Evolutionary conservation across 768 basidiomycete genomes (phyloP).

Genomic region (Suillus brevipes): DNA sequence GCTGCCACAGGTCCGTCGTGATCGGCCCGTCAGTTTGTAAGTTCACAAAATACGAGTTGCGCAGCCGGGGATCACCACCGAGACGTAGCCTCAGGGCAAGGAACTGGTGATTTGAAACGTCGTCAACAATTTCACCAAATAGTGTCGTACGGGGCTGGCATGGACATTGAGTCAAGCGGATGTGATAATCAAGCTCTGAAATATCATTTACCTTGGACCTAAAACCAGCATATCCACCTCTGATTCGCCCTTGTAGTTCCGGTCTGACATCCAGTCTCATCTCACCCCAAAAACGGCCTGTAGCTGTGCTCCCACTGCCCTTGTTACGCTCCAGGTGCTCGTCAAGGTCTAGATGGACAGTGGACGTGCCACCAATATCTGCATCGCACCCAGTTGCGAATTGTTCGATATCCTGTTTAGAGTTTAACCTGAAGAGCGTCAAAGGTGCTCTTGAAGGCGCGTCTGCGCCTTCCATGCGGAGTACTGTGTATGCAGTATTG

Average conservation of each 20-base stretch:
- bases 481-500: constrained; percentile 42
- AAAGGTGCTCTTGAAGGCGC: constrained; percentile 59
- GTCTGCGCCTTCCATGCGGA: constrained; percentile 78
- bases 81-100: constrained; percentile 78
- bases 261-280: constrained; percentile 71
- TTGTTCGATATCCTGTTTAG: constrained; percentile 53
- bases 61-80: constrained; percentile 72
- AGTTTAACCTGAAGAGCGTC: constrained; percentile 66
- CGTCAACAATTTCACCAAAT: constrained; percentile 84
- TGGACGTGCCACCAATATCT: constrained; percentile 85
- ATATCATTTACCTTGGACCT: constrained; percentile 63
- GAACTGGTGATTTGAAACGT: constrained; percentile 79
- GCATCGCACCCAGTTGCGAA: constrained; percentile 82
- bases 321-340: constrained; percentile 46
- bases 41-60: constrained; percentile 90
- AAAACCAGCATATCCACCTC: constrained; percentile 91
- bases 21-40: constrained; percentile 85
- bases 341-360: constrained; percentile 74
- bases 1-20: constrained; percentile 91
- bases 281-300: constrained; percentile 77
- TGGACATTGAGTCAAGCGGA: not conserved
- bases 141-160: constrained; percentile 73
- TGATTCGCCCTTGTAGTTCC: constrained; percentile 64
- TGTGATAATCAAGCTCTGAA: not conserved
- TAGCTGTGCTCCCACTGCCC: constrained; percentile 48